Base-by-base conservation (phyloP, 1,284 basidiomycete genomes). In the Retiboletus fuscus region DNA sequence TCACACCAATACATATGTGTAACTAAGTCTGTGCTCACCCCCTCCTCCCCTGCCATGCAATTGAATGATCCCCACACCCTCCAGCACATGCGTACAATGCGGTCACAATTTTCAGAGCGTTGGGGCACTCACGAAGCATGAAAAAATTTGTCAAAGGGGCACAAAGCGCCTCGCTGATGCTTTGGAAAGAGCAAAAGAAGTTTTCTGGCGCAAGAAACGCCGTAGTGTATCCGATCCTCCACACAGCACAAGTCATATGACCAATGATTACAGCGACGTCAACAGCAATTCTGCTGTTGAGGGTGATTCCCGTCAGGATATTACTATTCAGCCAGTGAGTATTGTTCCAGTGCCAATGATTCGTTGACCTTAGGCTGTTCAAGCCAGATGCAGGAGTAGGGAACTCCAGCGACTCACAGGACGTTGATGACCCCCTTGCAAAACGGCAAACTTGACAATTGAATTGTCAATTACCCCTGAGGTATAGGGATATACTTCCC, bases 121-220 rank as follows among this genome's bases (percentile, higher is more conserved):
- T 57, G 55, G 55, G 28, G 55, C 55, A 22, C 55, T 57, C n/a
- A 57, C 55, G 22, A 57, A 57, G 22, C 55, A 57, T 57, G 55
- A 57, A 30, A 57, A 57, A 13, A 30, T 20, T 3, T 57, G 55
- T 57, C 18, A 30, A 22, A 57, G 30, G 55, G 53, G 26, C 18
- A 55, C 16, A 55, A 55, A 55, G 28, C 28, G 26, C 13, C 28
- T 55, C 11, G 53, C 53, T 30, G 28, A 28, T 30, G 28, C 53
- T 55, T 30, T 57, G 18, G 55, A 30, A 57, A 57, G 20, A 13
- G 55, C 55, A 22, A 57, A 57, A 57, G 55, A 57, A 57, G 28
- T 57, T 22, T 57, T 30, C 55, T 22, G 24, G 55, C 20, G 55
- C 18, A 57, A 57, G 55, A 57, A 57, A 57, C 26, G 53, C 28